phyloP scores from a whole-genome alignment of 1,284 basidiomycete species.

The Laetiporus sulphureus region DNA sequence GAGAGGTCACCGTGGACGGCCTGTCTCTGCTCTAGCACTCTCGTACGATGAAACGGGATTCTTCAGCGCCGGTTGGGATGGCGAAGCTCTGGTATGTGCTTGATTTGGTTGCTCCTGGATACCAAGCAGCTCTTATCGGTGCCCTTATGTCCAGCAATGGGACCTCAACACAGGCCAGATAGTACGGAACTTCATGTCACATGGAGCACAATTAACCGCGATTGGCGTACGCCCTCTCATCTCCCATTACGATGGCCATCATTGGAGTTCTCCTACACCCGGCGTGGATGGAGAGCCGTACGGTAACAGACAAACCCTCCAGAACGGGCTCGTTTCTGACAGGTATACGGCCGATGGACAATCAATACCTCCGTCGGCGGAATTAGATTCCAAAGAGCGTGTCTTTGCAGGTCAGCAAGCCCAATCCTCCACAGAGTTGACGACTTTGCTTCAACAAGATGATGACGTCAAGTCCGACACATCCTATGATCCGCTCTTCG shows the following conservation, averaged over 20 bases:
- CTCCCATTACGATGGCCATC: constrained; percentile 28
- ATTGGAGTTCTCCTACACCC: constrained; percentile 14
- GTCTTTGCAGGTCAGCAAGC: not conserved
- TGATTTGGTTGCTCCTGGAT: not conserved
- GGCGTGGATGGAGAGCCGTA: too few relatives aligned
- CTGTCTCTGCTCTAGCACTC: constrained; percentile 83
- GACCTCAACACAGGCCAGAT: constrained; percentile 89
- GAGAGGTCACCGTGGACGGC: constrained; percentile 58
- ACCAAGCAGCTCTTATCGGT: not conserved
- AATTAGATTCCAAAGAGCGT: not conserved
- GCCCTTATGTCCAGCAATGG: constrained; percentile 73
- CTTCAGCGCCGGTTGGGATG: constrained; percentile 94
- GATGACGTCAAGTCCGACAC: constrained; percentile 66
- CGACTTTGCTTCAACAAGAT: constrained; percentile 22
- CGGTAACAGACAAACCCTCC: not conserved
- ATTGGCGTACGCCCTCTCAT: constrained; percentile 71
- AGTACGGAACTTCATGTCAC: constrained; percentile 74
- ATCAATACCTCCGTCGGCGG: not conserved
- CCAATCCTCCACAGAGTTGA: constrained; percentile 2
- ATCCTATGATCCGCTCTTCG: constrained; percentile 78
- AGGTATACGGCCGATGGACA: not conserved
- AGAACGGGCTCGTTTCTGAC: not conserved
- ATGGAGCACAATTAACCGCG: constrained; percentile 83
- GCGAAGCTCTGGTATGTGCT: constrained; percentile 70
- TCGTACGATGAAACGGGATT: constrained; percentile 78